A percentile compares a stretch with the other conserved stretches of the same genome.
Evolutionary conservation across 1,284 basidiomycete genomes (phyloP).

Genomic region (Moniliophthora roreri): DNA sequence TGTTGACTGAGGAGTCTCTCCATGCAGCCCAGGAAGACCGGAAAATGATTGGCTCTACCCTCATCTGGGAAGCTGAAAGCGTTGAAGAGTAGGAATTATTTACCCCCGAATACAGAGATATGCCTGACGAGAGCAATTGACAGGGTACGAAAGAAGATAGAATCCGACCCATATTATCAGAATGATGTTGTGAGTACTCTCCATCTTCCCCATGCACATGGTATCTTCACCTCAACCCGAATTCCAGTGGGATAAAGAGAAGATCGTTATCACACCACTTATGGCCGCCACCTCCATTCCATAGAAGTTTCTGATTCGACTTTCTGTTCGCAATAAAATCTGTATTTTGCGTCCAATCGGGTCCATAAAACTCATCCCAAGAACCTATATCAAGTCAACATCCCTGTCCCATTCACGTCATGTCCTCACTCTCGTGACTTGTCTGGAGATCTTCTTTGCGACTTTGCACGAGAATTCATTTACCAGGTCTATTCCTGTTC

Average conservation of each 20-base stretch:
- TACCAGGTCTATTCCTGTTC: no score
- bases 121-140: conserved; percentile 43
- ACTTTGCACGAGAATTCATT: no score
- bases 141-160: conserved; percentile 46
- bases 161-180: conserved; percentile 56
- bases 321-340: no score
- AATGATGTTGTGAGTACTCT: conserved; percentile 48
- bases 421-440: no score
- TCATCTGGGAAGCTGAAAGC: conserved; percentile 37
- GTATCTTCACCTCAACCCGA: neutral
- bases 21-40: conserved; percentile 32
- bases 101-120: conserved; percentile 35
- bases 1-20: conserved; percentile 39
- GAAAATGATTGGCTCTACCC: conserved; percentile 41
- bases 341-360: no score
- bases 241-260: conserved; percentile 37
- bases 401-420: no score
- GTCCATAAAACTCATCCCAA: no score
- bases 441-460: no score
- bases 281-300: conserved; percentile 15
- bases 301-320: neutral
- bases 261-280: conserved; percentile 24
- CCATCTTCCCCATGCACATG: conserved; percentile 1
- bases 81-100: conserved; percentile 36
- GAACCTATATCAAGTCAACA: no score